A percentile compares a stretch with the other conserved stretches of the same genome.
Evolutionary conservation across 2,329 filamentous ascomycete genomes (phyloP).

Genomic region (Phialophora tarda): DNA sequence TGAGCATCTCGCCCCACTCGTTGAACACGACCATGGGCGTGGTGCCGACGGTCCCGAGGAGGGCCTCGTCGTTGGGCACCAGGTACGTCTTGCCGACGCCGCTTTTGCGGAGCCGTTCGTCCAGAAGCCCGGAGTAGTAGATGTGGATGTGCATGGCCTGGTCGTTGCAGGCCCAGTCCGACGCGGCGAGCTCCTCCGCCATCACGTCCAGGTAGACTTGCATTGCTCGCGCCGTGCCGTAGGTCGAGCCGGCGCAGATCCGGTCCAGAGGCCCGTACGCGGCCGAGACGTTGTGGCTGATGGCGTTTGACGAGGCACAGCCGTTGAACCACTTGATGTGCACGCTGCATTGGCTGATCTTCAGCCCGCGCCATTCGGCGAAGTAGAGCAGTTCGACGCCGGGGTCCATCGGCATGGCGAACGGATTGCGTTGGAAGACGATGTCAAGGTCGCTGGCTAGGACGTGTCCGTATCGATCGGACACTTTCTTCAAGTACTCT

Average conservation of each 20-base stretch:
- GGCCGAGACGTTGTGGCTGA: conserved; percentile 3
- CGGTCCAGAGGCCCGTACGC: conserved; percentile 17
- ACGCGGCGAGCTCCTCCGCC: conserved; percentile 11
- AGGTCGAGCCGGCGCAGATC: conserved; percentile 19
- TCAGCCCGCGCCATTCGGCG: conserved; percentile 24
- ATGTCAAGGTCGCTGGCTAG: conserved; percentile 21
- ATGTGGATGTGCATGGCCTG: conserved; percentile 28
- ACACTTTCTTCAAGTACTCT: conserved; percentile 3
- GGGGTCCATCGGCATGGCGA: conserved; percentile 14
- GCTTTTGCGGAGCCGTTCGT: not conserved
- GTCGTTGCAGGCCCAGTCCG: conserved; percentile 14
- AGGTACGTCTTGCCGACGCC: conserved; percentile 6
- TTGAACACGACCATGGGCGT: conserved; percentile 23
- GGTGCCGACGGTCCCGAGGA: conserved; percentile 18
- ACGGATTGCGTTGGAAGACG: conserved; percentile 24
- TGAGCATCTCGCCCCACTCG: conserved; percentile 24
- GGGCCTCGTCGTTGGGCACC: conserved; percentile 21
- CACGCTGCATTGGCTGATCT: conserved; percentile 24
- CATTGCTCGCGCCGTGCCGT: conserved; percentile 20
- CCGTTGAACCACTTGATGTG: conserved; percentile 20
- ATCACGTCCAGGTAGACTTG: conserved; percentile 20
- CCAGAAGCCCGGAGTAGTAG: conserved; percentile 21
- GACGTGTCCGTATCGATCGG: conserved; percentile 12
- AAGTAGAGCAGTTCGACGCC: conserved; percentile 22
- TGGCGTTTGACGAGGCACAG: conserved; percentile 14